Evolutionary conservation across 495 filamentous ascomycete genomes (phyloP), one percentile per base, ranked within the genome.

Genomic region (Aeminium ludgeri): DNA sequence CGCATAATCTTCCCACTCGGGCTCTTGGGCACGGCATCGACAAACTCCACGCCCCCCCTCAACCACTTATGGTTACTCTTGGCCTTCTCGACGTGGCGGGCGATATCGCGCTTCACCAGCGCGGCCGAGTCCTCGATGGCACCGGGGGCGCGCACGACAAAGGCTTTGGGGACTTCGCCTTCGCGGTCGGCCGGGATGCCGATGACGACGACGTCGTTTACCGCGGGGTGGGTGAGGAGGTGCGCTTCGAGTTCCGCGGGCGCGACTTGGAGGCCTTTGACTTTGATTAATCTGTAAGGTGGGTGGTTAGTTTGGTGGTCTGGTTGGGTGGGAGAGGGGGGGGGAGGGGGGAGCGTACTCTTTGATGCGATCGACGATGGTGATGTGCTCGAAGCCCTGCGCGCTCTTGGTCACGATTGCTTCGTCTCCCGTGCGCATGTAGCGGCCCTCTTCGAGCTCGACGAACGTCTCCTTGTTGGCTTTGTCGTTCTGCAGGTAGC

Each of bases 1-100:
- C 86, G 65, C 53, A 96, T 55, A 48, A 96, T 94, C 76, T 96
- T 94, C 10, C 86, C 86, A 55, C 78, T 85, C 0, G 87, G 80
- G 50, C 81, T 91, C 67, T 94, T 94, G 15, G 87, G 86, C 42
- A 95, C 70, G 0, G 48, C 64, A 44, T 77, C 72, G 20, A 78
- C 59, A 52, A 95, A 95, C 52, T 77, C 70, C 7, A 93, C 66
- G 4, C 86, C 84, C 3, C 85, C 86, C 58, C 76, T 80, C 44
- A 94, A 61, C 81, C 82, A 86, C 69, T 94, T 94, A 55, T 92
- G 80, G 32, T 74, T 69, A 2, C 82, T 77, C 60, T 92, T 92
- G 60, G 85, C 75, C 28, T 85, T 66, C 54, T 85, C 72, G 3
- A 93, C 82, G 53, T 86, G 66, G 55, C 79, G 80, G 51, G 64